phyloP scores from a whole-genome alignment of 2,329 filamentous ascomycete species.

The Tolypocladium album region DNA sequence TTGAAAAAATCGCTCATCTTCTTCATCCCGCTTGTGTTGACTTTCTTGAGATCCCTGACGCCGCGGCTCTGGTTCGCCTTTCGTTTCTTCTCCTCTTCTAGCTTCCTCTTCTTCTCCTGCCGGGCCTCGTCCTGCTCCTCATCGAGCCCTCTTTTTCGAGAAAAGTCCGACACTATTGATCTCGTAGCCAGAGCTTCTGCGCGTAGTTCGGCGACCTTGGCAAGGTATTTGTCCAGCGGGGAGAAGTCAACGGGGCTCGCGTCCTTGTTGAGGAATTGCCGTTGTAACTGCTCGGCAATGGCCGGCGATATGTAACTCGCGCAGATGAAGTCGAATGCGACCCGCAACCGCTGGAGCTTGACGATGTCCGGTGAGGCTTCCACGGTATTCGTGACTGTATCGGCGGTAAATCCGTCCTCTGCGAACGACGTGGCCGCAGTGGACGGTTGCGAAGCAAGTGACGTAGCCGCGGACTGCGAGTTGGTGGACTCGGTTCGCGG shows the following conservation, averaged over 20 bases:
- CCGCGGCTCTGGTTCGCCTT: slow-evolving; percentile 66
- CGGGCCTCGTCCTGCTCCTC: slow-evolving; percentile 56
- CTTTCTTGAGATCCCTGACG: slow-evolving; percentile 76
- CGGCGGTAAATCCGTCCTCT: slow-evolving; percentile 18
- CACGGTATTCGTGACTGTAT: slow-evolving; percentile 29
- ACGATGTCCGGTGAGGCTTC: slow-evolving; percentile 37
- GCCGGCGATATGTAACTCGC: slow-evolving; percentile 45
- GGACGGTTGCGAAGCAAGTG: slow-evolving; percentile 26
- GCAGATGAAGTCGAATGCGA: slow-evolving; percentile 54
- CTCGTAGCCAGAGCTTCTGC: slow-evolving; percentile 61
- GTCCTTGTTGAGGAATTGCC: slow-evolving; percentile 24
- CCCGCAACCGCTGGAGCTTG: slow-evolving; percentile 51
- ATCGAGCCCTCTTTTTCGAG: slow-evolving; percentile 55
- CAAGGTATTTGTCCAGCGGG: slow-evolving; percentile 60
- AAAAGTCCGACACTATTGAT: slow-evolving; percentile 53
- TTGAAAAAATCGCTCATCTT: slow-evolving; percentile 94
- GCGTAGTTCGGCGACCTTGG: slow-evolving; percentile 54
- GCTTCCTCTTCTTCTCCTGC: slow-evolving; percentile 72
- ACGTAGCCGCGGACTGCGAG: slow-evolving; percentile 27
- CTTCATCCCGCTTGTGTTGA: slow-evolving; percentile 87
- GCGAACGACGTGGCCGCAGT: slow-evolving; percentile 35
- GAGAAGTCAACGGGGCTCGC: slow-evolving; percentile 47
- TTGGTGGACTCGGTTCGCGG: slow-evolving; percentile 19
- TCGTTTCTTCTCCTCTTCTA: slow-evolving; percentile 81
- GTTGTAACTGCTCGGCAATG: slow-evolving; percentile 30